Percentiles rank a stretch among this genome's conserved stretches.
Conservation (phyloP, 1,284 basidiomycete species). For the Cyathus pygmaeus region DNA sequence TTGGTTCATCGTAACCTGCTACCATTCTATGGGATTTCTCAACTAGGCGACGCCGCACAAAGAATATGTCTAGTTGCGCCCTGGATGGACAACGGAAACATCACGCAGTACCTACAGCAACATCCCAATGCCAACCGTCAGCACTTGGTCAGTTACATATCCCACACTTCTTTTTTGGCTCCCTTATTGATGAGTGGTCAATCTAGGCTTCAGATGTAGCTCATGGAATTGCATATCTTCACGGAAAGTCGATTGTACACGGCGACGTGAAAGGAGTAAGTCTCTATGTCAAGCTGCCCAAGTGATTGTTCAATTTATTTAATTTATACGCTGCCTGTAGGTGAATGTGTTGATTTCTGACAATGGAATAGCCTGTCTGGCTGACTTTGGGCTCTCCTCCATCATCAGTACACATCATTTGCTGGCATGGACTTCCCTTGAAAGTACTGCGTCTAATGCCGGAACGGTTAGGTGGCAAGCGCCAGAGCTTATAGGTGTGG, state of each 20-base stretch:
- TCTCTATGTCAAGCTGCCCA: not conserved
- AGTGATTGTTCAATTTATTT: not conserved
- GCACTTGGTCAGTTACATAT: no score
- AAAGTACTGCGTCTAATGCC: not conserved
- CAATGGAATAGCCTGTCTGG: not conserved
- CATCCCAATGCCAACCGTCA: conserved; percentile 23
- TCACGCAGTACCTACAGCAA: conserved; percentile 32
- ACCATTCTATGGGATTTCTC: conserved; percentile 39
- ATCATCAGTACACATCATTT: not conserved
- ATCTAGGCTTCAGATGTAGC: conserved; percentile 25
- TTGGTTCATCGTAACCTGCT: conserved; percentile 40
- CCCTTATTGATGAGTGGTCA: no score
- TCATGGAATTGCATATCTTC: conserved; percentile 24
- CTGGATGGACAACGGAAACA: conserved; percentile 47
- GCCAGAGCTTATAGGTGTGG: not conserved
- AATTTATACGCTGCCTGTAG: not conserved
- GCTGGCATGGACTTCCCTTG: not conserved
- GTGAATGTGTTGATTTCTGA: not conserved
- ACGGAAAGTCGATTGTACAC: conserved; percentile 23
- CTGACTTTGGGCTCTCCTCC: not conserved
- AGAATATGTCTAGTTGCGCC: conserved; percentile 45
- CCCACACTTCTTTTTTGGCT: no score
- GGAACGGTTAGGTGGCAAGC: not conserved
- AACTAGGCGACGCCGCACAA: conserved; percentile 12
- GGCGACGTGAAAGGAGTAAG: conserved; percentile 29